Evolutionary conservation across 176 grass and related monocot genomes (phyloP).

Genomic region (Aegilops speltoides): DNA sequence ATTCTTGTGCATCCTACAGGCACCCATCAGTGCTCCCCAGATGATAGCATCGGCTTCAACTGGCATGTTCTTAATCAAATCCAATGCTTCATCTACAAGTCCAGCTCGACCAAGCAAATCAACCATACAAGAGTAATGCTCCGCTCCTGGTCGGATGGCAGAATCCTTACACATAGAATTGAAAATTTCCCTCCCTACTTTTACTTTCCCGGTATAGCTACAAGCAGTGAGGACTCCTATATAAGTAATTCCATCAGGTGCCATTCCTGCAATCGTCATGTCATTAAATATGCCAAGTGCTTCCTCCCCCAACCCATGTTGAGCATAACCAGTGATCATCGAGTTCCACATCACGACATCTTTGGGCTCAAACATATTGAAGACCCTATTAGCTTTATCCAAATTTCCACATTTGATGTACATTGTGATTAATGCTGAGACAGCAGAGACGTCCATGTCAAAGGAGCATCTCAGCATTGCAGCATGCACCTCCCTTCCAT

Average conservation of each 20-base stretch:
- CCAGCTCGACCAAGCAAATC: conserved; percentile 79
- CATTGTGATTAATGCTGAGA: conserved; percentile 79
- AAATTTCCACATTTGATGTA: conserved; percentile 71
- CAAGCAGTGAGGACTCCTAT: conserved; percentile 75
- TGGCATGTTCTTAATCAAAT: conserved; percentile 62
- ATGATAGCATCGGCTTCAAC: conserved; percentile 68
- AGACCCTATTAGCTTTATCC: conserved; percentile 50
- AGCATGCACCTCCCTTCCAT: conserved; percentile 66
- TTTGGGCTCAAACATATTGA: conserved; percentile 62
- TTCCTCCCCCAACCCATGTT: conserved; percentile 73
- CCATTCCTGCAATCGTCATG: conserved; percentile 48
- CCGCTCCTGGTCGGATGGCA: conserved; percentile 37
- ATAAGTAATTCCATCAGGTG: conserved; percentile 65
- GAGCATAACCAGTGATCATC: conserved; percentile 83
- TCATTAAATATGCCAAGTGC: conserved; percentile 61
- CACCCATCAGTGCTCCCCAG: conserved; percentile 78
- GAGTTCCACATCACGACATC: conserved; percentile 84
- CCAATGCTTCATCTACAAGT: conserved; percentile 55
- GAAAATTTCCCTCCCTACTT: conserved; percentile 64
- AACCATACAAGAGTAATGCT: conserved; percentile 80
- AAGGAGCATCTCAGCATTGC: conserved; percentile 52
- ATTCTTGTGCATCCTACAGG: conserved; percentile 81
- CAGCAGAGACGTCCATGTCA: conserved; percentile 45
- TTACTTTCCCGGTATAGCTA: conserved; percentile 78
- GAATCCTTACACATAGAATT: conserved; percentile 51